Evolutionary conservation across 306 rosid genomes (phyloP).

Genomic region (Cicer yamashitae): DNA sequence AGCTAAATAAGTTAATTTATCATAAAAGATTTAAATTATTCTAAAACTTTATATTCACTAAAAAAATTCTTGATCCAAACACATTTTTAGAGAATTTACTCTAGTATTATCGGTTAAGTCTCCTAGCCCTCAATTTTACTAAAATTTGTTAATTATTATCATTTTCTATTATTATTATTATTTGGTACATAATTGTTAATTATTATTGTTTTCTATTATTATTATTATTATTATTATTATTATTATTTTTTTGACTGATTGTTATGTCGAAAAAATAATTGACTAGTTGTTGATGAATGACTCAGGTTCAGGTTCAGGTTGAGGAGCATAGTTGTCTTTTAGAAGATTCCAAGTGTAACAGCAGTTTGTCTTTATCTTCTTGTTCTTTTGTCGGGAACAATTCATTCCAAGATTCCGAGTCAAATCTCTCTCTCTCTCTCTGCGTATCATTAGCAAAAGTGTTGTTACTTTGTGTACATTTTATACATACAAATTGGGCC

Average conservation of each 20-base stretch:
- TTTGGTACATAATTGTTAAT: too few species aligned
- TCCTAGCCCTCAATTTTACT: too few species aligned
- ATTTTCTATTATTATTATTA: too few species aligned
- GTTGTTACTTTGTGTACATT: not conserved
- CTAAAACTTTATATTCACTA: too few species aligned
- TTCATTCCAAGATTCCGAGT: slow-evolving; percentile 49
- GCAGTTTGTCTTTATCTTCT: slow-evolving; percentile 50
- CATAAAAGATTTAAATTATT: too few species aligned
- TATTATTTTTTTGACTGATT: not conserved
- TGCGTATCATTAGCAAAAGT: not conserved
- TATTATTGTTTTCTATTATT: too few species aligned
- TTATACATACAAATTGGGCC: slow-evolving; percentile 15
- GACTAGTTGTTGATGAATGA: not conserved
- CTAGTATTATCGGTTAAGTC: too few species aligned
- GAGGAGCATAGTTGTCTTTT: slow-evolving; percentile 25
- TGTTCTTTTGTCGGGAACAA: slow-evolving; percentile 49
- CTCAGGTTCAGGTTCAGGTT: not conserved
- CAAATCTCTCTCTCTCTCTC: not conserved
- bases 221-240: too few species aligned
- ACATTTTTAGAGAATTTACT: too few species aligned
- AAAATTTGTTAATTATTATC: too few species aligned
- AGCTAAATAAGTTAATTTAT: too few species aligned
- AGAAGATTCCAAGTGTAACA: slow-evolving; percentile 55
- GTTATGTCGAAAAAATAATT: not conserved
- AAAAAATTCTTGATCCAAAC: too few species aligned